A percentile compares a stretch with the other conserved stretches of the same genome.
Conservation (phyloP, 2,329 filamentous ascomycete species). For the Dactylellina cionopaga region DNA sequence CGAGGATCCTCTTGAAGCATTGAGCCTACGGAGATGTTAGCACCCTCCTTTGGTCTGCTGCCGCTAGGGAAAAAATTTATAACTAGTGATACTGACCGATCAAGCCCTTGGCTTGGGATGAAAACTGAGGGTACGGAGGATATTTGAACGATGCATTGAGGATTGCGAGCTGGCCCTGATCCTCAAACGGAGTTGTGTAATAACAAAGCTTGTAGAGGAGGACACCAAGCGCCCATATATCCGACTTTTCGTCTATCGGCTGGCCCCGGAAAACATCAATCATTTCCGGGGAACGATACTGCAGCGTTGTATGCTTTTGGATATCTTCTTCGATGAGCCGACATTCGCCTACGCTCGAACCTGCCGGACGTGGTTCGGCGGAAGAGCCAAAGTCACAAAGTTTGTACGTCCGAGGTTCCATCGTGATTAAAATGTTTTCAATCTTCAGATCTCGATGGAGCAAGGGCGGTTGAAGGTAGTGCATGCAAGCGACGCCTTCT, state of each 20-base stretch:
- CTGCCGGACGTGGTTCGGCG: conserved; percentile 82
- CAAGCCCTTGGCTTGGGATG: conserved; percentile 84
- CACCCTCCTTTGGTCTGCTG: conserved; percentile 50
- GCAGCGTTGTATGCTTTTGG: conserved; percentile 94
- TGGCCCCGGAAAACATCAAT: conserved; percentile 96
- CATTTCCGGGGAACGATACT: conserved; percentile 98
- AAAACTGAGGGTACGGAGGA: conserved; percentile 87
- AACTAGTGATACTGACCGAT: conserved; percentile 72
- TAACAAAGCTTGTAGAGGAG: conserved; percentile 98
- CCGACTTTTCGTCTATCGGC: conserved; percentile 97
- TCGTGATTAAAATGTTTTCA: conserved; percentile 92
- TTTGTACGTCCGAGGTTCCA: conserved; percentile 82
- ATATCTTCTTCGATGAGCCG: conserved; percentile 95
- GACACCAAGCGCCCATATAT: conserved; percentile 97
- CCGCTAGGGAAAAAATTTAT: conserved; percentile 31
- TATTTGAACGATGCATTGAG: conserved; percentile 95
- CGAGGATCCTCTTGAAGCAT: conserved; percentile 89
- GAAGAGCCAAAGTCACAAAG: conserved; percentile 97
- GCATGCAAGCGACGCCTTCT: conserved; percentile 97
- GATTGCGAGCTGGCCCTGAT: conserved; percentile 96
- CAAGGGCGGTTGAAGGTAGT: conserved; percentile 93
- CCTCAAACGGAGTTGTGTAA: conserved; percentile 98
- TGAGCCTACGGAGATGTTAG: conserved; percentile 68
- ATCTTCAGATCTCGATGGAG: conserved; percentile 96
- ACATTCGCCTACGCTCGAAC: conserved; percentile 86